Percentiles rank a stretch among this genome's conserved stretches.
Evolutionary conservation across 345 rosid genomes (phyloP).

Genomic region (Mangifera indica): DNA sequence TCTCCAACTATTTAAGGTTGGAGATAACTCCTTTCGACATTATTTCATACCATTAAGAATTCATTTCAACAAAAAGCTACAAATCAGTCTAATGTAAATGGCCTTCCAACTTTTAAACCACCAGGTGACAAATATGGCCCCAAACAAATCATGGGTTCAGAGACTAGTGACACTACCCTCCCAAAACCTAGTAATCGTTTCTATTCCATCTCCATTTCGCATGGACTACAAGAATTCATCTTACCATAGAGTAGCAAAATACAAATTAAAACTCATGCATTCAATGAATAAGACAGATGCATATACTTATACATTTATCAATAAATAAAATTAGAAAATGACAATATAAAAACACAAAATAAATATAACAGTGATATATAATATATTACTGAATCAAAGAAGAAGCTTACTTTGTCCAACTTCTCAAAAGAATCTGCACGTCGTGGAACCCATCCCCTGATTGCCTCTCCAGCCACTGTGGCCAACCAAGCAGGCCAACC

Average conservation of each 20-base stretch:
- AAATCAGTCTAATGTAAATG: neutral
- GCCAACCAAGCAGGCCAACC: slow-evolving; percentile 99
- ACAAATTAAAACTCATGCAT: neutral
- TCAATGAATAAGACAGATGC: neutral
- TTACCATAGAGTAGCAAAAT: neutral
- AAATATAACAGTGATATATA: neutral
- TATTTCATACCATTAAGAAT: neutral
- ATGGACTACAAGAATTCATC: neutral
- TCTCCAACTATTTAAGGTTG: neutral
- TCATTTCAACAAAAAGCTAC: neutral
- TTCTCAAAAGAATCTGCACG: slow-evolving; percentile 98
- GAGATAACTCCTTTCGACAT: neutral
- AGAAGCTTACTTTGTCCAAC: slow-evolving; percentile 76
- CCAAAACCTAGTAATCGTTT: neutral
- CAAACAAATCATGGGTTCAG: neutral
- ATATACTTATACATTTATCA: neutral
- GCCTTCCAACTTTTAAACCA: neutral
- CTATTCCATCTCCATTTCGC: neutral
- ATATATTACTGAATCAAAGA: slow-evolving; percentile 17
- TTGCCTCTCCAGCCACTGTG: slow-evolving; percentile 96
- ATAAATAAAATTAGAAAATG: neutral
- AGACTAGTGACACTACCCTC: neutral
- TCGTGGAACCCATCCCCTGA: slow-evolving; percentile 91
- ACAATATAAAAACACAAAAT: neutral
- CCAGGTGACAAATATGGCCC: neutral